Base-by-base conservation (phyloP, 2,329 filamentous ascomycete genomes). In the Orbilia ellipsospora region DNA sequence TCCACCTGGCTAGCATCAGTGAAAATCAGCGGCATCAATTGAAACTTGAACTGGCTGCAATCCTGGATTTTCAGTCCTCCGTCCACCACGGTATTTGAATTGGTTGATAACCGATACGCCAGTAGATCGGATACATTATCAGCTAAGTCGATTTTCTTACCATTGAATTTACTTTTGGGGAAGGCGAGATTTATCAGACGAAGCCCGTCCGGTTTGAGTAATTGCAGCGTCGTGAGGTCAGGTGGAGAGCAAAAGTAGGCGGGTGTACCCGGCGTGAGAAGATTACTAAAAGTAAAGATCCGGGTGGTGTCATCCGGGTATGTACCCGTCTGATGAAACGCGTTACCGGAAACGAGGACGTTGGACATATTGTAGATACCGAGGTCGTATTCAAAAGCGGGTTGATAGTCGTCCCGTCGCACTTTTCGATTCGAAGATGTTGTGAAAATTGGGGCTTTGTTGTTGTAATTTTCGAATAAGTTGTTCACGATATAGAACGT, bases 401-500 rank as follows among this genome's bases (percentile, higher is more conserved):
- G 77, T 20, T 66, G 23, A 48, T 78, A 70, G 16, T 68, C 51
- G 12, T 36, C 36, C 16, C 63, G 65, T 15, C 48, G 40, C n/a
- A 50, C 44, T 13, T n/a, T 61, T 42, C 26, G 18, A 5, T 63
- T 65, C 18, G 26, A 45, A 12, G 60, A 8, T 1, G 50, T 12
- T 13, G 63, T 63, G 56, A 78, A 74, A 2, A 78, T 65, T 0
- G 73, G 73, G 10, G 40, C 51, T 42, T 77, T 75, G 52, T 77
- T 64, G 52, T 77, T 78, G 40, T 68, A 70, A 26, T 72, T 73
- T 45, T 62, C 67, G 31, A 78, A 78, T 20, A 77, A 26, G 26
- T 77, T 77, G 36, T 78, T 78, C 1, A 78, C 51, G 42, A 78
- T 72, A 15, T 78, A 73, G 50, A 77, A 78, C 1, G 77, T 78